A percentile compares a stretch with the other conserved stretches of the same genome.
These are phyloP conservation scores for Trichoderma asperellum DNA, from an alignment of 2,329 filamentous ascomycete genomes.

Conservation along the genomic window DNA sequence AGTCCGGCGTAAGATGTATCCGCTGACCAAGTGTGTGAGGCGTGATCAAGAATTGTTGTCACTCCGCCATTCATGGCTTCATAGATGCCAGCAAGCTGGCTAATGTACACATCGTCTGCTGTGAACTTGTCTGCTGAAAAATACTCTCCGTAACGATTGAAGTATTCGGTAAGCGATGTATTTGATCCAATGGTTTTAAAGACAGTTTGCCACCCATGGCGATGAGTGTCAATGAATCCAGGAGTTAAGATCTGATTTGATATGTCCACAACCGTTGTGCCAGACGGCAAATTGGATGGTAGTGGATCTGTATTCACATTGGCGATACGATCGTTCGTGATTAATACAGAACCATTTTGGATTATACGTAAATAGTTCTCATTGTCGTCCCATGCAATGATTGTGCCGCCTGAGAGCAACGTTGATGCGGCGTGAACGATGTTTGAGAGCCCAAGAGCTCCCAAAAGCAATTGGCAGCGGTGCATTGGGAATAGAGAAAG, in stretches of 20 bases:
- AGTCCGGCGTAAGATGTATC: slow-evolving; percentile 50
- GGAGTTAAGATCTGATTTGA: slow-evolving; percentile 56
- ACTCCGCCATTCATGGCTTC: slow-evolving; percentile 58
- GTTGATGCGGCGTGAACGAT: slow-evolving; percentile 12
- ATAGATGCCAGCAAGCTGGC: slow-evolving; percentile 52
- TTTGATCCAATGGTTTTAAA: slow-evolving; percentile 58
- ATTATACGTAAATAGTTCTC: slow-evolving; percentile 43
- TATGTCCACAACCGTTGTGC: slow-evolving; percentile 51
- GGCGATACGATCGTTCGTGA: slow-evolving; percentile 45
- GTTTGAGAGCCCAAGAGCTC: slow-evolving; percentile 8
- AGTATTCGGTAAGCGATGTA: slow-evolving; percentile 54
- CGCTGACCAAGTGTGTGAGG: slow-evolving; percentile 52
- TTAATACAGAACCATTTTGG: slow-evolving; percentile 47
- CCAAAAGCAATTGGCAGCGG: background rate
- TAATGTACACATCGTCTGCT: slow-evolving; percentile 51
- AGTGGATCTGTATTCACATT: slow-evolving; percentile 38
- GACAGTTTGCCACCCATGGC: slow-evolving; percentile 60
- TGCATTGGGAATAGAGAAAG: background rate
- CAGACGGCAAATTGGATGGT: background rate
- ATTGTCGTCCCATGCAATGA: slow-evolving; percentile 46
- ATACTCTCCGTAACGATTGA: slow-evolving; percentile 46
- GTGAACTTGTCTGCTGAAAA: slow-evolving; percentile 41
- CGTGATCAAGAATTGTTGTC: slow-evolving; percentile 57
- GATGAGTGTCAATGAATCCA: slow-evolving; percentile 62
- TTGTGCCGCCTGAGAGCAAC: slow-evolving; percentile 44